phyloP scores from a whole-genome alignment of 306 rosid genomes.

The Fragaria vesca region DNA sequence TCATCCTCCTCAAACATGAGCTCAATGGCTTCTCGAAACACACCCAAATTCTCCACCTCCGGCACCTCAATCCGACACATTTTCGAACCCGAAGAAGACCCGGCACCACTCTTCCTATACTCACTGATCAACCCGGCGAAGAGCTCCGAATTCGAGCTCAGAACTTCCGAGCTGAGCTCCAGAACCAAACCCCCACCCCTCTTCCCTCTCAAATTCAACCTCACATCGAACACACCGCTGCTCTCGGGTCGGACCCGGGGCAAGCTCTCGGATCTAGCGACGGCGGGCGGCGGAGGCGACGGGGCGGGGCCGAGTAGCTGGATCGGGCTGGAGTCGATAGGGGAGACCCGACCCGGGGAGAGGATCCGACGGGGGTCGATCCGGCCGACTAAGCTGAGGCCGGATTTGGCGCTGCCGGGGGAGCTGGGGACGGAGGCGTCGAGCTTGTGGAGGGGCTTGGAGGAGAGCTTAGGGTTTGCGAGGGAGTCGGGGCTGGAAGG shows the following conservation, averaged over 20 bases:
- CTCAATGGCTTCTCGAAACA: conserved; percentile 70
- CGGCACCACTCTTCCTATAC: conserved; percentile 32
- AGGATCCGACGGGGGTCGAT: conserved; percentile 93
- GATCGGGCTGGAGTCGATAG: conserved; percentile 55
- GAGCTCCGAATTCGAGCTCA: conserved; percentile 71
- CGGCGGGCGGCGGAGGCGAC: conserved; percentile 24
- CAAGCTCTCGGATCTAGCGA: conserved; percentile 48
- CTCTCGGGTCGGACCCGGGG: conserved; percentile 24
- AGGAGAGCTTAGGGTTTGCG: conserved; percentile 8
- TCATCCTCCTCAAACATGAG: conserved; percentile 82
- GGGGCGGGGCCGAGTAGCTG: not conserved
- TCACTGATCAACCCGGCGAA: conserved; percentile 62
- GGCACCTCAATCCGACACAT: conserved; percentile 86
- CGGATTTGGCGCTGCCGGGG: conserved; percentile 73
- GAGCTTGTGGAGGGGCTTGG: conserved; percentile 39
- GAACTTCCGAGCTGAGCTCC: conserved; percentile 68
- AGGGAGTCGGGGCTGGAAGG: conserved; percentile 82
- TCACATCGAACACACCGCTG: conserved; percentile 55
- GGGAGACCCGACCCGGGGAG: conserved; percentile 91
- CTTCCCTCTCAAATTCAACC: conserved; percentile 82
- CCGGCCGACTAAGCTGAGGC: conserved; percentile 47
- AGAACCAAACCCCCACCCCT: conserved; percentile 69
- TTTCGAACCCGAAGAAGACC: conserved; percentile 37
- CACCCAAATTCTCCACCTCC: conserved; percentile 71
- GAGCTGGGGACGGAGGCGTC: conserved; percentile 49